Evolutionary conservation across 2,329 filamentous ascomycete genomes (phyloP).

Genomic region (Aspergillus clavatus): DNA sequence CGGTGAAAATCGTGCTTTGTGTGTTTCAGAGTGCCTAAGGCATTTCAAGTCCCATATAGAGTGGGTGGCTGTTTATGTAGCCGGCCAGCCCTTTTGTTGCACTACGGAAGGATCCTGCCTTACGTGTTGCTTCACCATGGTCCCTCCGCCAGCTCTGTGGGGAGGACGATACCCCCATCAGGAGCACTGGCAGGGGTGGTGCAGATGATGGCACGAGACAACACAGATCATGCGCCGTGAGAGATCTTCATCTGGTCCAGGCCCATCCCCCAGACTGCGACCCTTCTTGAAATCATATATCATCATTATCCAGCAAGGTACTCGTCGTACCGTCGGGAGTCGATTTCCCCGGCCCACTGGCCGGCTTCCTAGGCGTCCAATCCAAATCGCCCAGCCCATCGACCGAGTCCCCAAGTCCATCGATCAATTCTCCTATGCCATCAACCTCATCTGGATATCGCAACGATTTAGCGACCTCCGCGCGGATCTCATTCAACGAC

Average conservation of each 20-base stretch:
- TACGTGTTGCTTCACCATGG: no score
- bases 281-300: neutral
- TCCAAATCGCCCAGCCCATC: neutral
- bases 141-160: no score
- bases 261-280: neutral
- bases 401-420: no score
- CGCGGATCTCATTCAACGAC: conserved; percentile 14
- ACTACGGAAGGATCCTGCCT: neutral
- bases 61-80: neutral
- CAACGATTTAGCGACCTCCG: conserved; percentile 2
- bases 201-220: no score
- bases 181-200: no score
- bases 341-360: neutral
- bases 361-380: neutral
- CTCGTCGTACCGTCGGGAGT: neutral
- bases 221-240: no score
- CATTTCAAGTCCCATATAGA: neutral
- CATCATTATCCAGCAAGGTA: neutral
- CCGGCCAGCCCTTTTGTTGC: neutral
- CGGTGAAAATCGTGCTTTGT: neutral
- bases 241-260: neutral
- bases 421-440: neutral
- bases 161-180: neutral
- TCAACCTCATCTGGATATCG: neutral
- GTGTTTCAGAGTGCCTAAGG: neutral